Conservation (phyloP, 2,329 filamentous ascomycete species). For the Zymoseptoria brevis region DNA sequence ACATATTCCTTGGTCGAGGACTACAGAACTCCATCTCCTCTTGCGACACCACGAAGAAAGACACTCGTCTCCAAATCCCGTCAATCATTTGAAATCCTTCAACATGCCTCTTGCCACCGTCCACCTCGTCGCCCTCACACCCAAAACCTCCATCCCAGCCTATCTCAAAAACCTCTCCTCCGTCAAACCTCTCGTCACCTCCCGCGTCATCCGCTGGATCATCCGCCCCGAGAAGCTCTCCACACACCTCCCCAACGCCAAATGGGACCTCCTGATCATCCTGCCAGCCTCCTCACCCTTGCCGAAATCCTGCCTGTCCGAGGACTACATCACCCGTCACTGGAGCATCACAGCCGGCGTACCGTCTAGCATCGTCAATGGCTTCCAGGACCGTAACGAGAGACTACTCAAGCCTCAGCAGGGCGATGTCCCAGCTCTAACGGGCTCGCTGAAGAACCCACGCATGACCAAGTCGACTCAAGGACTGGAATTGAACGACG, state of each 20-base stretch:
- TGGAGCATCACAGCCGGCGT: slow-evolving; percentile 36
- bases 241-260: slow-evolving; percentile 34
- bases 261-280: slow-evolving; percentile 45
- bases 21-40: neutral
- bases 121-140: slow-evolving; percentile 38
- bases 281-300: slow-evolving; percentile 25
- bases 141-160: slow-evolving; percentile 25
- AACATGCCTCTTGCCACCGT: slow-evolving; percentile 44
- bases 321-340: slow-evolving; percentile 22
- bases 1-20: neutral
- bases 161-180: slow-evolving; percentile 37
- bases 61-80: neutral
- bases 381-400: slow-evolving; percentile 30
- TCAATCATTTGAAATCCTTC: neutral
- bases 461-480: slow-evolving; percentile 35
- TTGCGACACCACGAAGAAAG: neutral
- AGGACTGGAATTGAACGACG: slow-evolving; percentile 47
- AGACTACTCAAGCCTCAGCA: slow-evolving; percentile 32
- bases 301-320: slow-evolving; percentile 15
- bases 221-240: slow-evolving; percentile 40
- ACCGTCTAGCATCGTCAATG: slow-evolving; percentile 36
- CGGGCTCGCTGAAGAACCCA: slow-evolving; percentile 25
- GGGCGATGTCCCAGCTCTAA: slow-evolving; percentile 31
- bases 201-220: slow-evolving; percentile 43
- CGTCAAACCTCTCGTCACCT: slow-evolving; percentile 36